phyloP scores from a whole-genome alignment of 73 alveolate genomes.

The Halteria grandinella region DNA sequence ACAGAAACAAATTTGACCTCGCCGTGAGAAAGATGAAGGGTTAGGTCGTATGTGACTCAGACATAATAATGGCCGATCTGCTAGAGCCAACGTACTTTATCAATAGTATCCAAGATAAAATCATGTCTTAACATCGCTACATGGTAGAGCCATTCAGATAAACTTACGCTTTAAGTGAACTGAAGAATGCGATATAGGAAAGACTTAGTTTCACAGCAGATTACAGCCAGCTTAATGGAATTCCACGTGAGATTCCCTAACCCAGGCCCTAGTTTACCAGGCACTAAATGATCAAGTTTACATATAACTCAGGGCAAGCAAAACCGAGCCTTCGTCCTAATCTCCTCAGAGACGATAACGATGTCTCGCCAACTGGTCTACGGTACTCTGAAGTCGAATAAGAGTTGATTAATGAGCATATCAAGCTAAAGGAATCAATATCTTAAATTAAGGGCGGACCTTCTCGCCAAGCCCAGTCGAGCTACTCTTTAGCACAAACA shows the following conservation, averaged over 20 bases:
- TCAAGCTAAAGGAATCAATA: too few species aligned
- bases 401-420: not conserved
- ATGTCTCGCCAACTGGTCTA: too few species aligned
- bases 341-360: too few species aligned
- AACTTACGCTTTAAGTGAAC: slow-evolving; percentile 9
- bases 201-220: not conserved
- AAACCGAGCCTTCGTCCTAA: too few species aligned
- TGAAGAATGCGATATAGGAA: slow-evolving; percentile 10
- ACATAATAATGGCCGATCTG: not conserved
- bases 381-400: not conserved
- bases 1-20: not conserved
- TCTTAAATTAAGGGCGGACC: too few species aligned
- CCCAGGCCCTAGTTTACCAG: too few species aligned
- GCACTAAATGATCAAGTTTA: too few species aligned
- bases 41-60: slow-evolving; percentile 2
- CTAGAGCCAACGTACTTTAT: slow-evolving; percentile 6
- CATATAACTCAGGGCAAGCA: too few species aligned
- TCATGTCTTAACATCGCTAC: not conserved
- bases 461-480: too few species aligned
- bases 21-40: slow-evolving; percentile 14
- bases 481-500: too few species aligned
- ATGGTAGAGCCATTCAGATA: slow-evolving; percentile 28
- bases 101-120: slow-evolving; percentile 6
- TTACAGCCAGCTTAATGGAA: not conserved
- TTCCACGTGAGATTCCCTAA: slow-evolving; percentile 4